Conservation (phyloP, 1,139 yeast species). For the Debaryomyces robertsiae region DNA sequence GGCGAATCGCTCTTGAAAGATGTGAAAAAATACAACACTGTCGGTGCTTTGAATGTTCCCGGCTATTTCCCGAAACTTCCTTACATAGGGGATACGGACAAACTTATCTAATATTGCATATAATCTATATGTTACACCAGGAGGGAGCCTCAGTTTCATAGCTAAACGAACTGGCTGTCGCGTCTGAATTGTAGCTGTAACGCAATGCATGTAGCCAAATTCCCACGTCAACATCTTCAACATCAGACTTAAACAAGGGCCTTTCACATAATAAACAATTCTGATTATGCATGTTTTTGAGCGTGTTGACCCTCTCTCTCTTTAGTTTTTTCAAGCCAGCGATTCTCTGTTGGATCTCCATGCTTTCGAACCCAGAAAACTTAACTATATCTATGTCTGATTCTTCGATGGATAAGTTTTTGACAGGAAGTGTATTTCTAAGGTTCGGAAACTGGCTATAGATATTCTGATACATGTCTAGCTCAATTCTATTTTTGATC, state of each 20-base stretch:
- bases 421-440: conserved; percentile 9
- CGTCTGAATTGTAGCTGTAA: conserved; percentile 35
- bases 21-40: conserved; percentile 48
- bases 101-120: conserved; percentile 6
- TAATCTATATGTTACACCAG: conserved; percentile 34
- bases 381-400: conserved; percentile 21
- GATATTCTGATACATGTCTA: conserved; percentile 27
- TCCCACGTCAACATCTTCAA: conserved; percentile 36
- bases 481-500: conserved; percentile 30
- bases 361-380: conserved; percentile 19
- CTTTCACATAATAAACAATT: conserved; percentile 52
- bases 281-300: conserved; percentile 21
- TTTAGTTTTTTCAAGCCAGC: conserved; percentile 14
- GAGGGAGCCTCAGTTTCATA: conserved; percentile 40
- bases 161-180: conserved; percentile 16
- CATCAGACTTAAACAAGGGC: conserved; percentile 37
- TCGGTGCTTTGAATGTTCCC: conserved; percentile 63
- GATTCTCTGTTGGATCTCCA: conserved; percentile 9
- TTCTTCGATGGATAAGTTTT: background rate
- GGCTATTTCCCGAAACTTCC: conserved; percentile 42
- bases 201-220: conserved; percentile 63
- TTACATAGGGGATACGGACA: conserved; percentile 15
- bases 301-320: conserved; percentile 15
- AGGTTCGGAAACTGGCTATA: conserved; percentile 22
- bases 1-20: conserved; percentile 31